Base-by-base conservation (phyloP, 2,329 filamentous ascomycete species). In the Dactylellina haptotyla region DNA sequence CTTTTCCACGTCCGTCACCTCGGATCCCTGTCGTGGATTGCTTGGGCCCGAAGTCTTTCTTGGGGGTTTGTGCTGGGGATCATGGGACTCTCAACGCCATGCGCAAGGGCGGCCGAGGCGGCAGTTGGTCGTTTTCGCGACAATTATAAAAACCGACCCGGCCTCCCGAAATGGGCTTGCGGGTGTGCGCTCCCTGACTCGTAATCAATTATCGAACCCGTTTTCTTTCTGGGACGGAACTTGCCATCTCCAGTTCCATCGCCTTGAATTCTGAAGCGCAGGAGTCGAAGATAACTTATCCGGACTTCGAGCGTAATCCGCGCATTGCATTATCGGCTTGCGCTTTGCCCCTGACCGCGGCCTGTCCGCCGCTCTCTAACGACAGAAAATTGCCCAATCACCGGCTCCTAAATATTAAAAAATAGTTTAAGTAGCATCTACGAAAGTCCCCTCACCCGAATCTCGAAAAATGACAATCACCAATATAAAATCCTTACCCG, bases 381-480 rank as follows among this genome's bases (percentile, higher is more conserved):
- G n/a, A n/a, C n/a, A n/a, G n/a, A n/a, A n/a, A n/a, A n/a, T n/a
- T n/a, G n/a, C n/a, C 9, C 34, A 39, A 39, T 39, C 34, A 39
- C 12, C n/a, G n/a, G n/a, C n/a, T n/a, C n/a, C n/a, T n/a, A 23
- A 14, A 43, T 41, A 4, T 18, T 26, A 32, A n/a, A 59, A 59
- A 12, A 61, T 48, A 23, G 4, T n/a, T n/a, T n/a, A n/a, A n/a
- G n/a, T n/a, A n/a, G n/a, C n/a, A n/a, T n/a, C n/a, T n/a, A n/a
- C n/a, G n/a, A n/a, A n/a, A n/a, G n/a, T n/a, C n/a, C n/a, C n/a
- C n/a, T n/a, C n/a, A n/a, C n/a, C n/a, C n/a, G n/a, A n/a, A n/a
- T n/a, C n/a, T n/a, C n/a, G n/a, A 18, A 61, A 16, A 25, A 71
- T 71, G 57, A 51, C 66, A 16, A 43, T 64, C 30, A 64, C 58